A percentile compares a stretch with the other conserved stretches of the same genome.
Conservation (phyloP, 2,329 filamentous ascomycete species). For the Verticillium nonalfalfae region DNA sequence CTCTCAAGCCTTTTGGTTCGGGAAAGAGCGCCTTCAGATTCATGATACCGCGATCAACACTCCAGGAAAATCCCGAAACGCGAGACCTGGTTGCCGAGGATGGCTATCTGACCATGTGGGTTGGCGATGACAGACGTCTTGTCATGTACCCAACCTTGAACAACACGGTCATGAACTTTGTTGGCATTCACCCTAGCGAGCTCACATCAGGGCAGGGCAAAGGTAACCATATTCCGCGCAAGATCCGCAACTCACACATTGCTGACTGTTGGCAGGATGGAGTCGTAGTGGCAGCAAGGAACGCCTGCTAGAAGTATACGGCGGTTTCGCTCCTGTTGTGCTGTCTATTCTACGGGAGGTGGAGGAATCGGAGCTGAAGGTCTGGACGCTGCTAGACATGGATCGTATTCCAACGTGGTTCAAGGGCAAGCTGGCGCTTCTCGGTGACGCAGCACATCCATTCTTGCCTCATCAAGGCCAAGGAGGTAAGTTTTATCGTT, state of each 20-base stretch:
- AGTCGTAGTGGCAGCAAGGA: conserved; percentile 27
- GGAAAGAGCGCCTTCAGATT: conserved; percentile 53
- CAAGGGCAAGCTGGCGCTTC: conserved; percentile 44
- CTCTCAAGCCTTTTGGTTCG: conserved; percentile 28
- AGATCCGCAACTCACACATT: neutral
- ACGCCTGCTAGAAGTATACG: conserved; percentile 28
- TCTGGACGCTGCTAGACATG: conserved; percentile 60
- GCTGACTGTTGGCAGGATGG: conserved; percentile 24
- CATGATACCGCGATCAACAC: conserved; percentile 29
- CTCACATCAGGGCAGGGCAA: neutral
- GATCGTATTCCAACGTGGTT: conserved; percentile 48
- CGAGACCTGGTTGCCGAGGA: conserved; percentile 20
- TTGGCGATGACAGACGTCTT: conserved; percentile 31
- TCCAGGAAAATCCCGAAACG: conserved; percentile 24
- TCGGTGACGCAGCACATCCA: conserved; percentile 65
- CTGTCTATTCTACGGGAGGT: conserved; percentile 32
- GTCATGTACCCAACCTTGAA: conserved; percentile 40
- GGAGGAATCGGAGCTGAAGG: conserved; percentile 22
- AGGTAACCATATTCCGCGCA: neutral
- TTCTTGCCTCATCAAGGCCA: conserved; percentile 50
- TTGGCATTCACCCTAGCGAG: conserved; percentile 40
- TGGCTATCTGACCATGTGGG: conserved; percentile 30
- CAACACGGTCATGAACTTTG: conserved; percentile 40
- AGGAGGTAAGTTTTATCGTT: neutral
- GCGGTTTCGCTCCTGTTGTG: conserved; percentile 34